Base-by-base conservation (phyloP, 2,329 filamentous ascomycete genomes). In the Aspergillus piperis region DNA sequence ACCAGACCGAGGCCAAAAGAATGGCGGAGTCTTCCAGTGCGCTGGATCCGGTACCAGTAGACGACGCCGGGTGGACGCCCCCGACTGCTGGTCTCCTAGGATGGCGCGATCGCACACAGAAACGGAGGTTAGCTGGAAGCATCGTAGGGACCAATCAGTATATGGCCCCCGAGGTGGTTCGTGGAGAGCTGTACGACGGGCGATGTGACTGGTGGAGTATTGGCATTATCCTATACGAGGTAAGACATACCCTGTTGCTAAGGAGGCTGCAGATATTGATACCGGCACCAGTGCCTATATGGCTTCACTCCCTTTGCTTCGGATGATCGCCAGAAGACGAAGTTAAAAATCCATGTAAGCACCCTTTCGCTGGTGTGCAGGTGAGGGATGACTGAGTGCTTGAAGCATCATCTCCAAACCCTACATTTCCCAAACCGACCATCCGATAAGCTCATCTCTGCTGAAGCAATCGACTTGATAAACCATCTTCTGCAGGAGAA, bases 141-240 rank as follows among this genome's bases (percentile, higher is more conserved):
- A 88, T 96, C 1, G 94, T 98, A 10, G 94, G 94, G 2, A 98
- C 95, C 2, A 96, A 92, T 73, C 94, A 97, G 73, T 98, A 98
- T 79, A 98, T 97, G 95, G 94, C 95, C 0, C 94, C 94, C 2
- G 95, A 98, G 79, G 91, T 98, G 17, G 88, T 97, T 60, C 82
- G 85, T 65, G 91, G 93, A 27, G 85, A 92, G 52, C 79, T 84
- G 39, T 98, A 98, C 74, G 95, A 98, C 77, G 94, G 91, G 30
- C 85, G 94, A 71, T 98, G 94, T 77, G 94, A 98, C 77, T 98
- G 86, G 92, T 98, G 91, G 94, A 97, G 93, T 77, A 86, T 98
- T 68, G 94, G 92, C 56, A 88, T 98, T 71, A 97, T 98, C 71
- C 78, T 98, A 59, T 98, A 91, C 71, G 94, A 98, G 76, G 85